Evolutionary conservation across 2,329 filamentous ascomycete species (phyloP), one percentile per base, ranked within the genome.

Genomic region (Talaromyces funiculosus): DNA sequence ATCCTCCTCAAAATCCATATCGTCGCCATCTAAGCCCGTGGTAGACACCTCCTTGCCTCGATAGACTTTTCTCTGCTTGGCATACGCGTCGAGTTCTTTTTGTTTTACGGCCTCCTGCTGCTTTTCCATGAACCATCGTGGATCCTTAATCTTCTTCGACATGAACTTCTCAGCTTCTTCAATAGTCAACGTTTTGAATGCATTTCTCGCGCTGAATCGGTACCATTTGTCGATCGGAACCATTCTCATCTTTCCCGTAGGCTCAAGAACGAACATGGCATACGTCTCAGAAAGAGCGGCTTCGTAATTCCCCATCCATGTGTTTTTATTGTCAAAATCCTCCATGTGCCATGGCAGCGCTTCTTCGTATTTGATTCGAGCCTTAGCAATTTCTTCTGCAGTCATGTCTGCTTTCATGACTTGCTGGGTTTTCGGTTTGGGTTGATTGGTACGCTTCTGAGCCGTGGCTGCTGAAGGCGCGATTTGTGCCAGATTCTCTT

Each of bases 221-320:
- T 99, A 99, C 87, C 90, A 97, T 70, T 97, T 96, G 75, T 99
- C 93, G 18, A 97, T 77, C 0, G 95, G 95, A 2, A 96, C 82
- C 86, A 97, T 90, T 61, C 87, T 86, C 71, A 96, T 94, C 53
- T 82, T 85, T 1, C 81, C 81, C 9, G 85, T 82, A 38, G 86
- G 83, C 35, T 91, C 88, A 45, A 90, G 82, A 40, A 93, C 83
- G 58, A 95, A 88, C 65, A 95, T 88, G 55, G 92, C 90, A 56
- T 90, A 87, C 1, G 80, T 82, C 68, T 93, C 88, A 0, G 93
- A 96, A 38, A 97, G 82, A 18, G 92, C 90, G 26, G 89, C 89
- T 68, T 97, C 90, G 67, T 97, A 97, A 60, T 87, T 89, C 47
- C 92, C 94, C 35, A 94, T 87, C 91, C 92, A 97, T 2, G 90